A percentile compares a stretch with the other conserved stretches of the same genome.
Evolutionary conservation across 108 stramenopile species (phyloP).

Genomic region (Nannochloropsis gaditana): DNA sequence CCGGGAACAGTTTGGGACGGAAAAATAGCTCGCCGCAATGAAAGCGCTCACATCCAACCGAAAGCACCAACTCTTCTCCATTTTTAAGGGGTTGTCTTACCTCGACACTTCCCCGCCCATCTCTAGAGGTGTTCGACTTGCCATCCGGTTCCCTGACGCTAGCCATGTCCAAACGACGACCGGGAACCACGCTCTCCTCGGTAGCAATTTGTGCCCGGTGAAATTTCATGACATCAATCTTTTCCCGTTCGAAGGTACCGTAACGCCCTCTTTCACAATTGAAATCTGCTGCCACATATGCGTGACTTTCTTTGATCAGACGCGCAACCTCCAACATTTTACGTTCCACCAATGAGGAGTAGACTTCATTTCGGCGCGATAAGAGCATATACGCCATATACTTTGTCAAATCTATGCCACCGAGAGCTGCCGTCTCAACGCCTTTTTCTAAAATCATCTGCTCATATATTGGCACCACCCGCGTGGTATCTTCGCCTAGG

Average conservation of each 20-base stretch:
- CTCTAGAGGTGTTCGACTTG: neutral
- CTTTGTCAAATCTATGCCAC: neutral
- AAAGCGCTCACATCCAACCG: neutral
- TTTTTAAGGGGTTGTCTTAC: neutral
- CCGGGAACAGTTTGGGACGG: slow-evolving; percentile 10
- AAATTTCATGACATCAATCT: slow-evolving; percentile 6
- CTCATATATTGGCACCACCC: neutral
- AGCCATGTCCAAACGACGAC: neutral
- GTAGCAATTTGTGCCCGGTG: neutral
- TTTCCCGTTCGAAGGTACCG: neutral
- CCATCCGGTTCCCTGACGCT: neutral
- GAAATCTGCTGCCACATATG: neutral
- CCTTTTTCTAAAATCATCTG: neutral
- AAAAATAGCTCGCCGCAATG: slow-evolving; percentile 17
- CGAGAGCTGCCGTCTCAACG: neutral
- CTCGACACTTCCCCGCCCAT: neutral
- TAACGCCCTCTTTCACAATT: neutral
- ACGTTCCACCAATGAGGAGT: neutral
- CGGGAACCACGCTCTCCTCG: neutral
- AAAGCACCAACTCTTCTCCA: neutral
- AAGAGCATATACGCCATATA: slow-evolving; percentile 10
- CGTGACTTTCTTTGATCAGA: neutral
- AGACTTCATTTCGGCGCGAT: slow-evolving; percentile 8
- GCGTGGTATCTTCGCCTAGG: neutral
- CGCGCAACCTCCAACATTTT: slow-evolving; percentile 5